Conservation (phyloP, 2,329 filamentous ascomycete species). For the Penicillium sp. region DNA sequence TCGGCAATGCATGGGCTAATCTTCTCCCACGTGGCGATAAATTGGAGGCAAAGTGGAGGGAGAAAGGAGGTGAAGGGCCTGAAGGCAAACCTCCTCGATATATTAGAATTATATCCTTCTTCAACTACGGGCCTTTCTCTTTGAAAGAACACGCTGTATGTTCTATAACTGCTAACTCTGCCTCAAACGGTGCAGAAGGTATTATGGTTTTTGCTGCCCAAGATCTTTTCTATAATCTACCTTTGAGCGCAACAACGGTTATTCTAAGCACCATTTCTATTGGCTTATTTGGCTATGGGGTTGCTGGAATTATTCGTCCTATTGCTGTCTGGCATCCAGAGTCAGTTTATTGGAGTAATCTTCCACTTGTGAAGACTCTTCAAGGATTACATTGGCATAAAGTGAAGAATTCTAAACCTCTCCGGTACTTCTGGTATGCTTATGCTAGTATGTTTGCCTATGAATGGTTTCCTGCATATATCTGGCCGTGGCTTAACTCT, state of each 20-base stretch:
- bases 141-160: slow-evolving; percentile 56
- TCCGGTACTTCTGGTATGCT: slow-evolving; percentile 52
- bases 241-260: slow-evolving; percentile 44
- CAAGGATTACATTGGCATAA: slow-evolving; percentile 54
- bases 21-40: slow-evolving; percentile 52
- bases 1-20: slow-evolving; percentile 48
- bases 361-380: slow-evolving; percentile 52
- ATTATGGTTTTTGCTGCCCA: slow-evolving; percentile 46
- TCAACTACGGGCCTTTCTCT: slow-evolving; percentile 52
- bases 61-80: slow-evolving; percentile 33
- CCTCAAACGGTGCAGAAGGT: slow-evolving; percentile 46
- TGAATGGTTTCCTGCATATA: slow-evolving; percentile 54
- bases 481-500: slow-evolving; percentile 54
- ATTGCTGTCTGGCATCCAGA: slow-evolving; percentile 55
- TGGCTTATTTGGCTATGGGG: slow-evolving; percentile 53
- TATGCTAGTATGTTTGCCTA: slow-evolving; percentile 49
- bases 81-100: slow-evolving; percentile 41
- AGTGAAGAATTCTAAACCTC: slow-evolving; percentile 48
- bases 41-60: slow-evolving; percentile 48
- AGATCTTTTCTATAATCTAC: slow-evolving; percentile 50
- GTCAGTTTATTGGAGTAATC: slow-evolving; percentile 53
- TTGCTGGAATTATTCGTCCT: slow-evolving; percentile 52
- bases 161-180: slow-evolving; percentile 53
- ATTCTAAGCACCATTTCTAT: slow-evolving; percentile 52
- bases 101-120: slow-evolving; percentile 41